These are phyloP conservation scores for Lasiosphaeris hirsuta DNA, from an alignment of 495 filamentous ascomycete species.

Conservation along the genomic window DNA sequence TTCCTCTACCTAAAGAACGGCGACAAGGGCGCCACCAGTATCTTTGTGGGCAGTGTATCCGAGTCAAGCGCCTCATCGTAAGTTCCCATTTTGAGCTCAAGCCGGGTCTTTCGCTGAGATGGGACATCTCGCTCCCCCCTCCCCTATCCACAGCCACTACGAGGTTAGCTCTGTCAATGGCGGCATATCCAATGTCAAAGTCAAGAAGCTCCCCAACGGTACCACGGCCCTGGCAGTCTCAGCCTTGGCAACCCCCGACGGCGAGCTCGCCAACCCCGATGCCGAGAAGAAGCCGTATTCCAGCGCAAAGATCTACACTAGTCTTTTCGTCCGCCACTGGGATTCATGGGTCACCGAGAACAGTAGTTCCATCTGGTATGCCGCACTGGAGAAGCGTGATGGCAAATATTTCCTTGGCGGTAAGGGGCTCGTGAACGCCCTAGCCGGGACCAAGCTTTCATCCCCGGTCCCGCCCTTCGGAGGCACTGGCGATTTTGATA, in stretches of 20 bases:
- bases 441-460: constrained; percentile 55
- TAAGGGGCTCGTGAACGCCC: constrained; percentile 52
- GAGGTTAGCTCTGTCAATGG: constrained; percentile 62
- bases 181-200: constrained; percentile 70
- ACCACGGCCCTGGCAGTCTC: constrained; percentile 68
- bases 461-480: constrained; percentile 60
- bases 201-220: constrained; percentile 57
- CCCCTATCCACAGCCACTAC: constrained; percentile 48
- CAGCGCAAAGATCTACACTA: constrained; percentile 63
- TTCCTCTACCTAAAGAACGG: constrained; percentile 64
- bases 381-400: constrained; percentile 51
- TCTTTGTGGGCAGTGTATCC: constrained; percentile 57
- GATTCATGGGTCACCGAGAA: constrained; percentile 68
- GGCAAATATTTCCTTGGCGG: constrained; percentile 40
- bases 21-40: constrained; percentile 63
- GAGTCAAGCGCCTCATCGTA: constrained; percentile 28
- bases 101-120: background rate
- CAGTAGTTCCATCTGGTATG: constrained; percentile 70
- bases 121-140: background rate
- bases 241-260: constrained; percentile 57
- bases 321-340: constrained; percentile 76
- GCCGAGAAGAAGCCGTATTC: constrained; percentile 53
- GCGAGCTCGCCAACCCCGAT: constrained; percentile 58
- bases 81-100: background rate
- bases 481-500: constrained; percentile 54